Evolutionary conservation across 2,329 filamentous ascomycete species (phyloP).

Genomic region (Albophoma yamanashiensis): DNA sequence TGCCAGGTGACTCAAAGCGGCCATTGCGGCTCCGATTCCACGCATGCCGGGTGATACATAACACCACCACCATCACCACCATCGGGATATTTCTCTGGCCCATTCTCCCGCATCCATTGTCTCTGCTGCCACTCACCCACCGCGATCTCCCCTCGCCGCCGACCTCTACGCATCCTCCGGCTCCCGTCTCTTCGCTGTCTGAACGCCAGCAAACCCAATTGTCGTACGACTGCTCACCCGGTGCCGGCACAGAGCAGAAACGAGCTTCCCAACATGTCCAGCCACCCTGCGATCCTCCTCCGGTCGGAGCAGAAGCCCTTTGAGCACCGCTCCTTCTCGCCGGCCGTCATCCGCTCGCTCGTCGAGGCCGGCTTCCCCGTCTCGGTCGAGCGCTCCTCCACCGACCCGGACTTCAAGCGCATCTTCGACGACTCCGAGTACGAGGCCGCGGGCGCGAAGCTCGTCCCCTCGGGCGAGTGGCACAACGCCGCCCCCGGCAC

Average conservation of each 20-base stretch:
- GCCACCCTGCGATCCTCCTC: constrained; percentile 33
- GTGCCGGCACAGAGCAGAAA: neutral
- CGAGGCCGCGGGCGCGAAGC: constrained; percentile 48
- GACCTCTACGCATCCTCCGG: neutral
- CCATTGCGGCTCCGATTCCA: neutral
- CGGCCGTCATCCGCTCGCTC: constrained; percentile 39
- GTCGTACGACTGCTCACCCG: neutral
- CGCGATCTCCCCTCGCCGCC: neutral
- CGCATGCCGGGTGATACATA: too few relatives aligned
- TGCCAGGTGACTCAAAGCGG: neutral
- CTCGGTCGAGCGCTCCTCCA: constrained; percentile 47
- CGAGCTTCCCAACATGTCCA: constrained; percentile 11
- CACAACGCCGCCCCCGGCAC: constrained; percentile 54
- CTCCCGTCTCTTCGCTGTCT: neutral
- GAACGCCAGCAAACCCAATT: neutral
- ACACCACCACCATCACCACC: neutral
- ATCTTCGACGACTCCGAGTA: constrained; percentile 56
- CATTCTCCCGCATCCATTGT: neutral
- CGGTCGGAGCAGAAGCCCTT: constrained; percentile 50
- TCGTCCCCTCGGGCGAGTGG: constrained; percentile 60
- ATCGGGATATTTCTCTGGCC: neutral
- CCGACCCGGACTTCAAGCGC: constrained; percentile 42
- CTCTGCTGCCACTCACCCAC: neutral
- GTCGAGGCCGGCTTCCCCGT: constrained; percentile 60
- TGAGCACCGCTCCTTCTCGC: constrained; percentile 36